A percentile compares a stretch with the other conserved stretches of the same genome.
Evolutionary conservation across 164 flowering plant genomes (phyloP).

Genomic region (Stephania yunnanensis): DNA sequence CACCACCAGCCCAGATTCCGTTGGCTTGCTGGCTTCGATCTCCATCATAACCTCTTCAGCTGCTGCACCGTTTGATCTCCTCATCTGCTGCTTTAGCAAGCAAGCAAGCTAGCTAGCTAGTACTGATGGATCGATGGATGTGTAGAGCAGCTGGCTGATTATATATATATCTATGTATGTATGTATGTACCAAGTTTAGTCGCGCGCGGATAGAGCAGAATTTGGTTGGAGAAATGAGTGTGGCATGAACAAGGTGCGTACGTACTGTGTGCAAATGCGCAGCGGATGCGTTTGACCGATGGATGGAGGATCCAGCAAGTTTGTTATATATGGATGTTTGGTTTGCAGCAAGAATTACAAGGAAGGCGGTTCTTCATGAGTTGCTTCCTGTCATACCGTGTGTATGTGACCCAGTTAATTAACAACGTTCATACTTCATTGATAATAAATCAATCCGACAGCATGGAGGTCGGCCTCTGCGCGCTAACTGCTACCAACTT

Average conservation of each 20-base stretch:
- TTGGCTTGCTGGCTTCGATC: constrained; percentile 44
- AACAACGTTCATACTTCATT: no score
- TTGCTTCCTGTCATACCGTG: neutral
- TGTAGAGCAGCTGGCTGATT: no score
- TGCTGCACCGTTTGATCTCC: constrained; percentile 15
- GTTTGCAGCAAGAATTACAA: neutral
- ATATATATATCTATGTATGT: no score
- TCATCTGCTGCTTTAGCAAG: neutral
- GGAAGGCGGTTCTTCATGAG: neutral
- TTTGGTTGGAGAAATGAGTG: constrained; percentile 11
- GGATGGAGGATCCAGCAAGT: no score
- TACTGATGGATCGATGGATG: no score
- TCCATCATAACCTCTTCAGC: constrained; percentile 33
- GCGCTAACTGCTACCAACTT: neutral
- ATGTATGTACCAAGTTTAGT: no score
- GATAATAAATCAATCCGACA: no score
- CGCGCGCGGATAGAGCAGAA: no score
- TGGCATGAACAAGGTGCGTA: constrained; percentile 3
- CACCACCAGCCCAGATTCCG: constrained; percentile 26
- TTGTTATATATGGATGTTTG: no score
- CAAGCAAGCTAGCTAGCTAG: neutral
- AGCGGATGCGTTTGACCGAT: constrained; percentile 1
- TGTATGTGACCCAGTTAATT: no score
- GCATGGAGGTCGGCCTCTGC: neutral
- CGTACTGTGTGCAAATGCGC: neutral